Evolutionary conservation across 805 yeast species (phyloP).

Genomic region (Millerozyma acaciae): DNA sequence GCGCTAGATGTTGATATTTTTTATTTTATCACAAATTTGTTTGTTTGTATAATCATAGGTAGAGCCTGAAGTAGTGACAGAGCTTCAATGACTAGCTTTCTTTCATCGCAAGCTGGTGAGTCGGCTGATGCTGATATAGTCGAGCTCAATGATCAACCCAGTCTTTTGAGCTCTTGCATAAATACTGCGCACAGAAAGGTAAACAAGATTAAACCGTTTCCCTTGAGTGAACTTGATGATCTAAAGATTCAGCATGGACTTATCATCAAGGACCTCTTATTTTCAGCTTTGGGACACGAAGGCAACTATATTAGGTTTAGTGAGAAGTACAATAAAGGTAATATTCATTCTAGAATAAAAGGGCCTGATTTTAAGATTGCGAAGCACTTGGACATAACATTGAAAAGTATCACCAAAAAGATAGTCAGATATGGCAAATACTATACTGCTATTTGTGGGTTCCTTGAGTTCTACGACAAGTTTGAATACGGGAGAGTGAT

Average conservation of each 20-base stretch:
- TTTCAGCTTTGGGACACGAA: constrained; percentile 67
- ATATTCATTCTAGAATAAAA: constrained; percentile 36
- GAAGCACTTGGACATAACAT: constrained; percentile 66
- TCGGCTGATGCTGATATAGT: constrained; percentile 14
- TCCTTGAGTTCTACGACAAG: constrained; percentile 56
- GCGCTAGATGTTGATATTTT: neutral
- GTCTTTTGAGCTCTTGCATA: constrained; percentile 12
- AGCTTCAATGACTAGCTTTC: constrained; percentile 9
- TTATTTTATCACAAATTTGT: too few relatives aligned
- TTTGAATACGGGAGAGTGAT: constrained; percentile 63
- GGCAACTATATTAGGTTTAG: constrained; percentile 73
- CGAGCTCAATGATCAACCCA: constrained; percentile 13
- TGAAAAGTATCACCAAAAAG: constrained; percentile 64
- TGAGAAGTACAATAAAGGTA: constrained; percentile 51
- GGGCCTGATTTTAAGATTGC: constrained; percentile 80
- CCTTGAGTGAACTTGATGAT: constrained; percentile 45
- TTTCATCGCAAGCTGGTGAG: constrained; percentile 9
- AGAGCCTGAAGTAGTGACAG: neutral
- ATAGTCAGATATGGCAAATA: constrained; percentile 61
- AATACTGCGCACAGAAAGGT: constrained; percentile 6
- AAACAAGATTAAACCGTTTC: constrained; percentile 34
- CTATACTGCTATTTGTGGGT: constrained; percentile 54
- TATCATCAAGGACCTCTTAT: constrained; percentile 64
- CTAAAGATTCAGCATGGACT: constrained; percentile 66
- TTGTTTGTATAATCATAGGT: constrained; percentile 5